Evolutionary conservation across 2,329 filamentous ascomycete species (phyloP).

Genomic region (Aspergillus clavatus): DNA sequence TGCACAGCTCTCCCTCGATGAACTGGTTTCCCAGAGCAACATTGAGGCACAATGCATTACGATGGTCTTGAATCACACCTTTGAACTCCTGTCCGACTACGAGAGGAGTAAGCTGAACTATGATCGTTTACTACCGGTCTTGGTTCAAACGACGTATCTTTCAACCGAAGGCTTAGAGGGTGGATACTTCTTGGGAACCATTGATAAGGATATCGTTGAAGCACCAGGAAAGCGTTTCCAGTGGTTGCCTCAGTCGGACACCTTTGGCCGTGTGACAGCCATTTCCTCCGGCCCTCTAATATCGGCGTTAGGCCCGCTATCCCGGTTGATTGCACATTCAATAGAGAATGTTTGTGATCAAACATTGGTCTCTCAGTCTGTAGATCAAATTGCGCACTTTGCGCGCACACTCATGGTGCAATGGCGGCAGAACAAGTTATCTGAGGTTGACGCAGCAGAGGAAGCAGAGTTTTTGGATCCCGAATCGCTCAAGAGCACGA

Average conservation of each 20-base stretch:
- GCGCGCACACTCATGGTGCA: constrained; percentile 61
- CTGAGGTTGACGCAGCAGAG: constrained; percentile 64
- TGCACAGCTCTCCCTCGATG: constrained; percentile 66
- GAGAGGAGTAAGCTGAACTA: constrained; percentile 59
- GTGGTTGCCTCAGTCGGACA: constrained; percentile 59
- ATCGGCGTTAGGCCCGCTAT: constrained; percentile 57
- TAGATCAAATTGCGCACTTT: constrained; percentile 64
- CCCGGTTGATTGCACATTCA: constrained; percentile 58
- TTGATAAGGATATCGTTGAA: constrained; percentile 63
- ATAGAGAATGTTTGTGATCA: constrained; percentile 53
- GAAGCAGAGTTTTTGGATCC: constrained; percentile 60
- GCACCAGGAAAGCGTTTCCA: constrained; percentile 52
- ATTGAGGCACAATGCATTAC: constrained; percentile 53
- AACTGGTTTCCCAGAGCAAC: constrained; percentile 49
- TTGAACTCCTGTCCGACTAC: constrained; percentile 62
- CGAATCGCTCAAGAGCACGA: constrained; percentile 62
- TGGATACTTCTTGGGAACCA: constrained; percentile 66
- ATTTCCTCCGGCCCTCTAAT: constrained; percentile 56
- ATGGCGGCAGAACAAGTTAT: constrained; percentile 72
- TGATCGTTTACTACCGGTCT: constrained; percentile 64
- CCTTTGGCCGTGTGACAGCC: constrained; percentile 53
- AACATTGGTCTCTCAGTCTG: constrained; percentile 36
- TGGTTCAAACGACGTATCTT: constrained; percentile 64
- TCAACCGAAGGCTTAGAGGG: constrained; percentile 68
- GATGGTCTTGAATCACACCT: constrained; percentile 70